phyloP scores from a whole-genome alignment of 192 early-diverging fungal species.

The Coemansia umbellata region DNA sequence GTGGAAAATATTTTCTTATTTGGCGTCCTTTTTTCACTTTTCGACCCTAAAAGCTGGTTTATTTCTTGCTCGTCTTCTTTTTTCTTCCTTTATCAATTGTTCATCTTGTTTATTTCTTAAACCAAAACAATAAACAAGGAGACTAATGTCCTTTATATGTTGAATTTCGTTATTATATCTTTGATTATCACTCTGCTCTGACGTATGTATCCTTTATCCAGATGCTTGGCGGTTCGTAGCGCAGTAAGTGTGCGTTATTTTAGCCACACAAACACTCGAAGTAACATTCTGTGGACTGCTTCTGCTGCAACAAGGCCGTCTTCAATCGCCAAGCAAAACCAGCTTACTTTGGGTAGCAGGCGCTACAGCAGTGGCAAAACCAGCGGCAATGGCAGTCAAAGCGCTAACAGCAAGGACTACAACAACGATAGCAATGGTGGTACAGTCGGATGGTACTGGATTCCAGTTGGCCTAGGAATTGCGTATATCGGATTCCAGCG shows the following conservation, averaged over 20 bases:
- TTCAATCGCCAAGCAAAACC: too few species aligned
- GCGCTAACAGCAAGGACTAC: not conserved
- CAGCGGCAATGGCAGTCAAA: not conserved
- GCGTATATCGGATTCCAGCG: slow-evolving; percentile 69
- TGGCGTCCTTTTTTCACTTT: too few species aligned
- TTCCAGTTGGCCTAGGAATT: slow-evolving; percentile 70
- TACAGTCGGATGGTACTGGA: slow-evolving; percentile 64
- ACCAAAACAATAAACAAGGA: too few species aligned
- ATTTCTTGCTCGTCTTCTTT: too few species aligned
- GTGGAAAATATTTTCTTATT: too few species aligned
- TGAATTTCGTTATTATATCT: too few species aligned
- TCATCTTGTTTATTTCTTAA: too few species aligned
- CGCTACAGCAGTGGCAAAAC: slow-evolving; percentile 10
- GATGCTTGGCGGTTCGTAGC: not conserved
- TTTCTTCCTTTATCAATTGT: too few species aligned
- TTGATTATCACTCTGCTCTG: too few species aligned
- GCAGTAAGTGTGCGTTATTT: not conserved
- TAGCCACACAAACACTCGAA: not conserved
- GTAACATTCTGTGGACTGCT: not conserved
- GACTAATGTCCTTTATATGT: too few species aligned
- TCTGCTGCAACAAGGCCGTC: not conserved
- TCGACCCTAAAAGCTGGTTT: too few species aligned
- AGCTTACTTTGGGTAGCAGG: not conserved
- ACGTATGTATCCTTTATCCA: too few species aligned
- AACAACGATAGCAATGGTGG: not conserved